phyloP scores from a whole-genome alignment of 2,329 filamentous ascomycete species.

The Aspergillus awamori region DNA sequence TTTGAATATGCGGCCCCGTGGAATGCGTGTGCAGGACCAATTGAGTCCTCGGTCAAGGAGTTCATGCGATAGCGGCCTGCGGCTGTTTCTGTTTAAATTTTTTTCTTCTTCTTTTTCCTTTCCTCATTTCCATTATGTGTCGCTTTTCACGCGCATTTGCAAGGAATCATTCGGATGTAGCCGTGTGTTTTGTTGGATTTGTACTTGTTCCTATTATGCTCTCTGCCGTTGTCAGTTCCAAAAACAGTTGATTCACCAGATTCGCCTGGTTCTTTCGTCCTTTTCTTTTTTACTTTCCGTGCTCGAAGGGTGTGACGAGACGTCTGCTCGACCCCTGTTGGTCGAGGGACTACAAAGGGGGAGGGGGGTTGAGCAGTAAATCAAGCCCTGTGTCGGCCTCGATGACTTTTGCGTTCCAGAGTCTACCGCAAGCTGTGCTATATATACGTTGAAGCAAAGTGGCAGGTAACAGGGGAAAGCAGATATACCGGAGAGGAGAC shows the following conservation, averaged over 20 bases:
- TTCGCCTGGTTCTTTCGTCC: background rate
- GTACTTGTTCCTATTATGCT: conserved; percentile 5
- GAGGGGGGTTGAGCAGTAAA: background rate
- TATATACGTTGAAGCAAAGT: background rate
- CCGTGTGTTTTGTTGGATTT: conserved; percentile 12
- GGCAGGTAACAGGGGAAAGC: too few relatives aligned
- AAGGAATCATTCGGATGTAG: conserved; percentile 12
- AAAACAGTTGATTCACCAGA: conserved; percentile 10
- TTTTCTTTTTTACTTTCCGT: background rate
- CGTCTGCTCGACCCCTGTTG: background rate
- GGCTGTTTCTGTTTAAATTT: conserved; percentile 15
- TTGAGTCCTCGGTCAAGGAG: conserved; percentile 21
- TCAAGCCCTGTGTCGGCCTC: background rate
- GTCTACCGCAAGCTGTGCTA: background rate
- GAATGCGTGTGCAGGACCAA: conserved; percentile 17
- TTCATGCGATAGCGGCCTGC: conserved; percentile 20
- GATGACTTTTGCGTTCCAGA: background rate
- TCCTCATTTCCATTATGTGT: background rate
- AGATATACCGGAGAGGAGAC: too few relatives aligned
- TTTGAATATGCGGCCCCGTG: conserved; percentile 19
- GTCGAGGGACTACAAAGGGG: background rate
- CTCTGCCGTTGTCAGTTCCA: conserved; percentile 9
- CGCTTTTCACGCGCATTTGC: background rate
- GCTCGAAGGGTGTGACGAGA: background rate
- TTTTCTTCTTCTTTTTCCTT: conserved; percentile 6